Conservation (phyloP, 495 filamentous ascomycete genomes). For the Elasticomyces elasticus region DNA sequence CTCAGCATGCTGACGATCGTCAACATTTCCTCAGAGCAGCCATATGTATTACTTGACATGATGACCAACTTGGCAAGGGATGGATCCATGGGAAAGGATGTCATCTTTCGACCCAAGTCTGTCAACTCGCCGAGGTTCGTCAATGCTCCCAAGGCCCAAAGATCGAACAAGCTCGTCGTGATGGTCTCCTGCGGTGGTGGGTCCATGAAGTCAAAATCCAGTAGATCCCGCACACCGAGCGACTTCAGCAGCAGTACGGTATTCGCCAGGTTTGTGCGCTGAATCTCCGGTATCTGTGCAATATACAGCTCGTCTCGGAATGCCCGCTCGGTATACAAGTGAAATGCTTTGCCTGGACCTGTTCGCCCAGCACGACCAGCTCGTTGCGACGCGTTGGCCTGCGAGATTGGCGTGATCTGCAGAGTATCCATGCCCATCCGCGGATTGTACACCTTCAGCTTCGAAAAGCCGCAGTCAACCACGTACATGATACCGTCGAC, state of each 20-base stretch:
- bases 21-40: conserved; percentile 93
- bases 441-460: conserved; percentile 97
- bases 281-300: conserved; percentile 96
- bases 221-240: conserved; percentile 81
- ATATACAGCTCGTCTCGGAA: conserved; percentile 97
- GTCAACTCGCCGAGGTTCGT: conserved; percentile 93
- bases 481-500: conserved; percentile 99
- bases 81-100: conserved; percentile 93
- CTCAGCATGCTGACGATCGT: conserved; percentile 98
- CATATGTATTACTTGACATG: conserved; percentile 70
- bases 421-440: conserved; percentile 99
- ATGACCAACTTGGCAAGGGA: conserved; percentile 90
- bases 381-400: conserved; percentile 89
- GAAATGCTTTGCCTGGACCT: conserved; percentile 90
- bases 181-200: conserved; percentile 97
- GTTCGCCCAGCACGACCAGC: conserved; percentile 91
- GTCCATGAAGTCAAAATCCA: conserved; percentile 99
- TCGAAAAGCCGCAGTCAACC: conserved; percentile 90
- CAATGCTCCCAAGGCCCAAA: conserved; percentile 92
- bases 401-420: conserved; percentile 95
- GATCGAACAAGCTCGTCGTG: conserved; percentile 90
- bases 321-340: conserved; percentile 86
- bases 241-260: conserved; percentile 92
- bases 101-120: conserved; percentile 80
- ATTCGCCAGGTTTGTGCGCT: conserved; percentile 89